A percentile compares a stretch with the other conserved stretches of the same genome.
Conservation (phyloP, 805 yeast species). For the Teunomyces tritomae region DNA sequence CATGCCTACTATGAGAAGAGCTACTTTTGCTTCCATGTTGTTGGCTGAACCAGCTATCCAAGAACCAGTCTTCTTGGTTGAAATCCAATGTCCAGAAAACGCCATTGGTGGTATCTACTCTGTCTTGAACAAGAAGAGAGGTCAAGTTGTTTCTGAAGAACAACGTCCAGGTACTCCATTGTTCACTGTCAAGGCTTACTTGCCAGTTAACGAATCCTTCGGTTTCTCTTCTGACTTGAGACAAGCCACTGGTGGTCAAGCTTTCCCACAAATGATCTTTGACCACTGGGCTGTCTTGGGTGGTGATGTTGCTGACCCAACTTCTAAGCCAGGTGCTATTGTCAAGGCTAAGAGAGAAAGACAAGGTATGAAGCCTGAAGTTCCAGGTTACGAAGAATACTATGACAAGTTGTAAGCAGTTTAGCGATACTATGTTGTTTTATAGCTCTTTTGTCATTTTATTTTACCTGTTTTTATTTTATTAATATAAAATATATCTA, state of each 20-base stretch:
- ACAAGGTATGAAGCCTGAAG: constrained; percentile 94
- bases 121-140: constrained; percentile 98
- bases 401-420: constrained; percentile 76
- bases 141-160: constrained; percentile 98
- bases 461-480: constrained; percentile 6
- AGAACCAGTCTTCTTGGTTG: constrained; percentile 99
- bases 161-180: constrained; percentile 99
- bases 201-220: constrained; percentile 99
- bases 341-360: constrained; percentile 76
- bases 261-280: constrained; percentile 99
- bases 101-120: constrained; percentile 99
- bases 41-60: constrained; percentile 98
- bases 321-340: constrained; percentile 62
- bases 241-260: constrained; percentile 99
- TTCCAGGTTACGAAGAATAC: constrained; percentile 99
- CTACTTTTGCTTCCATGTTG: constrained; percentile 95
- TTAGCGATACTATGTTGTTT: constrained; percentile 9
- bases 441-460: constrained; percentile 10
- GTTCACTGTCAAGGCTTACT: constrained; percentile 99
- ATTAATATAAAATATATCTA: constrained; percentile 6
- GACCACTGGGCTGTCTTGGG: constrained; percentile 94
- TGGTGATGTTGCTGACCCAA: constrained; percentile 91
- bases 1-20: constrained; percentile 99
- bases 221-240: constrained; percentile 99
- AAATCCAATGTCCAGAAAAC: constrained; percentile 98